These are phyloP conservation scores for Collariella sp. DNA, from an alignment of 495 filamentous ascomycete species.

Conservation along the genomic window DNA sequence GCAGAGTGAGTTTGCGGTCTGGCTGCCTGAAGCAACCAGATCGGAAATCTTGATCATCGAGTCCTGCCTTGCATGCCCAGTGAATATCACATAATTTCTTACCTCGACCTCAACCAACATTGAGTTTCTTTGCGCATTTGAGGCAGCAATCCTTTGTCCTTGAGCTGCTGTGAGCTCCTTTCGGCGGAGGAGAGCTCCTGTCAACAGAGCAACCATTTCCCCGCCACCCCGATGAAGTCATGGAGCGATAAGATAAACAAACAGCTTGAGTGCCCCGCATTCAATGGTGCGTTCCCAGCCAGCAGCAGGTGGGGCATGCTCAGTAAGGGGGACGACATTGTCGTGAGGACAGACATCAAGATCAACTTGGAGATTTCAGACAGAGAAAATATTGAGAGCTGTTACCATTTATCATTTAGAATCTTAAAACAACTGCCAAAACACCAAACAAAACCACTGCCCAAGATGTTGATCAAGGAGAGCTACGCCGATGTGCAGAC, in stretches of 20 bases:
- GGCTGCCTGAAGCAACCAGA: conserved; percentile 17
- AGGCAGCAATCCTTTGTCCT: background rate
- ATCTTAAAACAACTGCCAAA: too few species aligned
- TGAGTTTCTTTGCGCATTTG: background rate
- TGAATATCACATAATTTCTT: background rate
- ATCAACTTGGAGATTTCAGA: too few species aligned
- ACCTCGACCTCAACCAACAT: too few species aligned
- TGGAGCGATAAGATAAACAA: conserved; percentile 28
- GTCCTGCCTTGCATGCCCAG: conserved; percentile 14
- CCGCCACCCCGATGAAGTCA: conserved; percentile 23
- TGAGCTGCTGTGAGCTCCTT: background rate
- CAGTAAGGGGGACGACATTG: conserved; percentile 6
- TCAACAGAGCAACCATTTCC: background rate
- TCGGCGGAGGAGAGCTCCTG: background rate
- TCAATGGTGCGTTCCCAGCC: background rate
- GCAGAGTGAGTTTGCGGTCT: too few species aligned
- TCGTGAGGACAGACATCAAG: background rate
- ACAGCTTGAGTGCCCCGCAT: conserved; percentile 18
- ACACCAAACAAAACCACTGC: background rate
- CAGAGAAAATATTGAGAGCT: too few species aligned
- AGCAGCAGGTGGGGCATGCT: conserved; percentile 10
- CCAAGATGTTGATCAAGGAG: conserved; percentile 41
- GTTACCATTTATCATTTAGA: too few species aligned
- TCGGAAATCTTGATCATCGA: background rate
- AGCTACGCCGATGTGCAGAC: conserved; percentile 36